Conservation (phyloP, 2,329 filamentous ascomycete species). For the Massarina eburnea region DNA sequence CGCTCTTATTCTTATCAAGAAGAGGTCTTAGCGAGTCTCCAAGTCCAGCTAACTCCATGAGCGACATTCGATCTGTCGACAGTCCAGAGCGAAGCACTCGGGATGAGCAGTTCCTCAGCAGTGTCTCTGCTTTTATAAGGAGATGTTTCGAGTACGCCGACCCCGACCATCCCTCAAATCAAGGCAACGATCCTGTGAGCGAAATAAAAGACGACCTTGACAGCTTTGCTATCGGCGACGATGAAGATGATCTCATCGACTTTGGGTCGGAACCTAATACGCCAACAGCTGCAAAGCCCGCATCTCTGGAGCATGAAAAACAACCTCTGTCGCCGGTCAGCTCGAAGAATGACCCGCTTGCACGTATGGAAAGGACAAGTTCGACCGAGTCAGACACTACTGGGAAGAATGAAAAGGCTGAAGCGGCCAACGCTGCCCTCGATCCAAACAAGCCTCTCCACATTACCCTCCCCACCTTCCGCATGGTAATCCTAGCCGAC, state of each 20-base stretch:
- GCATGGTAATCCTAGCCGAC: conserved; percentile 96
- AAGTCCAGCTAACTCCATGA: conserved; percentile 63
- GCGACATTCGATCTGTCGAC: conserved; percentile 50
- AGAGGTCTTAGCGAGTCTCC: conserved; percentile 78
- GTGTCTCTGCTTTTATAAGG: conserved; percentile 92
- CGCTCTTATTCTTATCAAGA: conserved; percentile 86
- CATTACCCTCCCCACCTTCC: conserved; percentile 95
- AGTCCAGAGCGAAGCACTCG: conserved; percentile 54
- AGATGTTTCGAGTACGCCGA: conserved; percentile 98
- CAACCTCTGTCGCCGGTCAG: conserved; percentile 13
- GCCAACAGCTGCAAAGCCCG: conserved; percentile 28
- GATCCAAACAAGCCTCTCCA: conserved; percentile 92
- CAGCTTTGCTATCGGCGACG: conserved; percentile 73
- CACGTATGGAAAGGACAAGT: conserved; percentile 25
- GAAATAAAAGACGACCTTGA: conserved; percentile 41
- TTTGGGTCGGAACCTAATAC: conserved; percentile 49
- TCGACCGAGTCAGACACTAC: conserved; percentile 27
- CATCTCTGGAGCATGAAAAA: conserved; percentile 21
- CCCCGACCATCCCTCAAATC: conserved; percentile 71
- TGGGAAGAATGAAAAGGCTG: conserved; percentile 55
- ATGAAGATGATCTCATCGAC: conserved; percentile 66
- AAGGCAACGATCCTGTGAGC: conserved; percentile 42
- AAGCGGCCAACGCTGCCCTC: conserved; percentile 83
- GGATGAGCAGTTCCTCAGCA: conserved; percentile 87
- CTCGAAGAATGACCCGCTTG: conserved; percentile 29